These are phyloP conservation scores for Selaginella moellendorffii DNA, from an alignment of 75 land plant genomes.

Conservation along the genomic window DNA sequence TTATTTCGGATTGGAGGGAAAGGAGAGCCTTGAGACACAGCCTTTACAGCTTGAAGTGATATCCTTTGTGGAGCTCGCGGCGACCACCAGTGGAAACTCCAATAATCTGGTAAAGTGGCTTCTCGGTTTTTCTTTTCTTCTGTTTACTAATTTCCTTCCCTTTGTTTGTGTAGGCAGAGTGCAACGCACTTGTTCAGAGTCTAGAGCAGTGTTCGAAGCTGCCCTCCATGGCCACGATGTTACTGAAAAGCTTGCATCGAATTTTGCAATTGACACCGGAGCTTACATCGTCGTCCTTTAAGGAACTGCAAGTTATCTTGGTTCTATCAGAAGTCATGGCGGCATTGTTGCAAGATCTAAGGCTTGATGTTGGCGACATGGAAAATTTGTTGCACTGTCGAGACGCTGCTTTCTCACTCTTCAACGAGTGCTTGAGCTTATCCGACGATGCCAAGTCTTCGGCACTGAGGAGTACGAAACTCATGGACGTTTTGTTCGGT, in stretches of 20 bases:
- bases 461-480: slow-evolving; percentile 35
- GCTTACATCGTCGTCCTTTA: slow-evolving; percentile 56
- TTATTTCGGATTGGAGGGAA: slow-evolving; percentile 50
- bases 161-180: slow-evolving; percentile 51
- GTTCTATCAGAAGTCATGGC: slow-evolving; percentile 65
- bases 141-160: neutral
- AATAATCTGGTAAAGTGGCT: slow-evolving; percentile 50
- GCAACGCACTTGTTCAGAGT: slow-evolving; percentile 50
- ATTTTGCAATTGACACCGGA: slow-evolving; percentile 64
- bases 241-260: slow-evolving; percentile 61
- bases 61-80: slow-evolving; percentile 83
- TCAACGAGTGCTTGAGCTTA: slow-evolving; percentile 37
- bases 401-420: slow-evolving; percentile 41
- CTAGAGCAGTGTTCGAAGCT: slow-evolving; percentile 68
- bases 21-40: slow-evolving; percentile 24
- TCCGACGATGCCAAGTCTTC: slow-evolving; percentile 50
- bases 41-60: slow-evolving; percentile 69
- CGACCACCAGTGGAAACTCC: slow-evolving; percentile 41
- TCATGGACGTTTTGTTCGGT: slow-evolving; percentile 64
- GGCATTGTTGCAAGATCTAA: slow-evolving; percentile 20
- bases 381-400: neutral
- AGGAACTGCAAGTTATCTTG: slow-evolving; percentile 41
- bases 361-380: neutral
- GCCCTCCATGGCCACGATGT: slow-evolving; percentile 45
- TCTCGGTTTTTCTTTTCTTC: neutral